Conservation (phyloP, 306 rosid species). For the Gastrolobium villosum region DNA sequence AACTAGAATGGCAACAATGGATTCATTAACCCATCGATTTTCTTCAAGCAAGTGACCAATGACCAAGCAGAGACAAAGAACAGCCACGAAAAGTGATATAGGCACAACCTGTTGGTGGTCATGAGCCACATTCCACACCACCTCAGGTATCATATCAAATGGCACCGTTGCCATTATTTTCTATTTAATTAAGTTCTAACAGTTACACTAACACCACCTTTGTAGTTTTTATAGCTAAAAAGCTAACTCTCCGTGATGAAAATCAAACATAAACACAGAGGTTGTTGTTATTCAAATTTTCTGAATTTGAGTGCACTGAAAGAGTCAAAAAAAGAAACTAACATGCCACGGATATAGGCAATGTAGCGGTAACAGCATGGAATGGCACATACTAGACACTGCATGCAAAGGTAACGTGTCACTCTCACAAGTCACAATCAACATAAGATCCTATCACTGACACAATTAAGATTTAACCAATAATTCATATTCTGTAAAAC, state of each 20-base stretch:
- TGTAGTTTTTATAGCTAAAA: background rate
- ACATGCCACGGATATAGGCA: background rate
- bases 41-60: constrained; percentile 83
- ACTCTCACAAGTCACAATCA: no score
- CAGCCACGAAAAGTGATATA: constrained; percentile 75
- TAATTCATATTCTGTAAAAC: no score
- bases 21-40: constrained; percentile 89
- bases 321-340: background rate
- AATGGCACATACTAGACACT: constrained; percentile 22
- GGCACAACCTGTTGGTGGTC: constrained; percentile 78
- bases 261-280: background rate
- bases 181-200: background rate
- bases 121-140: constrained; percentile 51
- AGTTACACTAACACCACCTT: background rate
- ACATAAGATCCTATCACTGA: background rate
- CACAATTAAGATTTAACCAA: background rate
- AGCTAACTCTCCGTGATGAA: background rate
- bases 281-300: background rate
- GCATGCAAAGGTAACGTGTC: constrained; percentile 41
- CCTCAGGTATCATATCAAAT: constrained; percentile 32
- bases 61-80: constrained; percentile 77
- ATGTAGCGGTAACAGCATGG: constrained; percentile 21
- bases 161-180: constrained; percentile 20
- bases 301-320: background rate
- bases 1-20: constrained; percentile 81